Evolutionary conservation across 768 basidiomycete species (phyloP), one percentile per base, ranked within the genome.

Genomic region (Mycena filopes): DNA sequence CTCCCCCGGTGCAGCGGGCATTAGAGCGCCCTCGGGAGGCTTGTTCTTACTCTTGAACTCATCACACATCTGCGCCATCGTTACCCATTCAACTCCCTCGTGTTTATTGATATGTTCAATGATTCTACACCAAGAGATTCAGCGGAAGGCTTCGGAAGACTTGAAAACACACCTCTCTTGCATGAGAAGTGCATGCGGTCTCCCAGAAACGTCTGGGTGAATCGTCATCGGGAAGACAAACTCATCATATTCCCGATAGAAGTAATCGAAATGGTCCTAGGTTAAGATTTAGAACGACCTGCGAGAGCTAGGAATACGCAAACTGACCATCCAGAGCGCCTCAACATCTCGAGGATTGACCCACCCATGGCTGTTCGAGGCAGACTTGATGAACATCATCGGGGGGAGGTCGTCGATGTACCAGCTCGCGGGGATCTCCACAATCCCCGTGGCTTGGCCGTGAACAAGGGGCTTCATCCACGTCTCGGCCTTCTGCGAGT

Each of bases 201-300:
- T 82, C 11, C 89, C 88, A 49, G 51, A 45, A 25, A 91, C 89
- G 69, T 93, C 91, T 1, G 92, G 91, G 69, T 93, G 92, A 42
- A 94, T 90, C 2, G 91, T 92, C 61, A 93, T 84, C 0, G 90
- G 90, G 55, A 91, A 89, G n/a, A 89, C 83, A 61, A 90, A 89
- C 73, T 86, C 82, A 68, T 86, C 83, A 74, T 89, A 86, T 66
- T 88, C 87, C 47, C 87, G 86, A 53, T 41, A 59, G 28, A 62
- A 53, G 58, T 55, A 43, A 45, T 68, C 40, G 51, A 64, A 57
- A 25, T 66, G 51, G 45, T 49, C 41, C 67, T 69, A 5, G 5
- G 5, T 29, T 18, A 4, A 11, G 5, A n/a, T 23, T 18, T 13
- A 25, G 18, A 20, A 23, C n/a, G 55, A 12, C 36, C 23, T 1